phyloP scores from a whole-genome alignment of 208 protist genomes.

The Leishmania braziliensis region DNA sequence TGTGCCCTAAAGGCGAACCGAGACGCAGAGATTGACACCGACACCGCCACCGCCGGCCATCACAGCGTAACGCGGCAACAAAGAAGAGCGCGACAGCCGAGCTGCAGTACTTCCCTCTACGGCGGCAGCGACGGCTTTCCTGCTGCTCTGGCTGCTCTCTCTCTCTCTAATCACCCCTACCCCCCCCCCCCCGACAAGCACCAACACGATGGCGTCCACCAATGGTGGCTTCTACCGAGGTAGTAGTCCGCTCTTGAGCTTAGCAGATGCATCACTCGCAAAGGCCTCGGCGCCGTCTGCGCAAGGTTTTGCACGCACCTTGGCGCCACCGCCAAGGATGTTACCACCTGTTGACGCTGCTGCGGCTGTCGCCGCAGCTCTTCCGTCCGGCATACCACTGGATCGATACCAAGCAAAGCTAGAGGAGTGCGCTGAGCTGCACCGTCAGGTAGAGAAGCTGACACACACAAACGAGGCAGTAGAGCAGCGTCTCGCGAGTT shows the following conservation, averaged over 20 bases:
- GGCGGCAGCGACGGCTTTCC: neutral
- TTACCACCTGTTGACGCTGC: neutral
- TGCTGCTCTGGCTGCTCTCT: constrained; percentile 6
- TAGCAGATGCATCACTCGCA: neutral
- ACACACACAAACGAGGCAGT: neutral
- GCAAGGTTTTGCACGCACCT: neutral
- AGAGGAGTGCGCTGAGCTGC: constrained; percentile 29
- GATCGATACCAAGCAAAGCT: constrained; percentile 26
- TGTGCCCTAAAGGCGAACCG: neutral
- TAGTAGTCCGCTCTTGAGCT: neutral
- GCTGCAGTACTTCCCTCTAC: neutral
- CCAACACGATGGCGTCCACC: neutral
- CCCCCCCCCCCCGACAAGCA: neutral
- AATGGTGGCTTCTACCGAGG: neutral
- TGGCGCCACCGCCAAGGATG: neutral
- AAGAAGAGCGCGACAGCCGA: neutral
- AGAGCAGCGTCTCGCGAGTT: constrained; percentile 7
- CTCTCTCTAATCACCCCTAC: neutral
- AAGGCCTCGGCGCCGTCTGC: neutral
- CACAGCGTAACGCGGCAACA: neutral
- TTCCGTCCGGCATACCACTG: neutral
- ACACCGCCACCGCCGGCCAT: neutral
- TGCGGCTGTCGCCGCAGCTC: neutral
- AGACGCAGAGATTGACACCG: neutral
- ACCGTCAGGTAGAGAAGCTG: constrained; percentile 13